Base-by-base conservation (phyloP, 1,284 basidiomycete genomes). In the Sutorius eximius region DNA sequence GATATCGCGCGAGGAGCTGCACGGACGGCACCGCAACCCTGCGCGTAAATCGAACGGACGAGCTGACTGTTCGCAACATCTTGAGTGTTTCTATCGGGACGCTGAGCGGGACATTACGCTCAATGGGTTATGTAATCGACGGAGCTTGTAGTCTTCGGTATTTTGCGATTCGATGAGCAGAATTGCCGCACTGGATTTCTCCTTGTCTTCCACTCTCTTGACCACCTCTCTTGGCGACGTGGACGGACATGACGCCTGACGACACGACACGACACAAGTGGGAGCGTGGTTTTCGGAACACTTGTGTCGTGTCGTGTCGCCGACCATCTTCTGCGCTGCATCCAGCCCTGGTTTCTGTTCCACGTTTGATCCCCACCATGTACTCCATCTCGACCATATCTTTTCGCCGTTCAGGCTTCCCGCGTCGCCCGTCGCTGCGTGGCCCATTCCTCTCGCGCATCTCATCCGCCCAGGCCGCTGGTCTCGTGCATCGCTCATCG, bases 241-340 rank as follows among this genome's bases (percentile, higher is more conserved):
- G 2, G 7, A 9, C 16, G 16, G n/a, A 46, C 18, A 32, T 38
- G 12, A 2, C 34, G 16, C 16, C 10, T 2, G 3, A 47, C 49
- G 61, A 45, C 61, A 61, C 59, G 44, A 53, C 16, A 53, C 51
- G 60, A 47, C 59, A 67, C 71, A 70, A 72, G 73, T 68, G 74
- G 73, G 78, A 80, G 78, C 75, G 77, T 65, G 71, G 76, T 78
- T 62, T 79, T 80, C 75, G 70, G 58, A 72, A 78, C 74, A 69
- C 75, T 73, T 71, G 73, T 72, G 36, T 47, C 67, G 46, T 44
- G 15, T 55, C 53, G 62, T 67, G 57, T 49, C 55, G 15, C 41
- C 20, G 12, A 32, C 41, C 33, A 5, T 12, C n/a, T 12, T 11
- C 27, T 27, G 2, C 44, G 11, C 4, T 42, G 18, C 29, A 20